These are phyloP conservation scores for Stevia rebaudiana DNA, from an alignment of 140 eudicot species.

Conservation along the genomic window DNA sequence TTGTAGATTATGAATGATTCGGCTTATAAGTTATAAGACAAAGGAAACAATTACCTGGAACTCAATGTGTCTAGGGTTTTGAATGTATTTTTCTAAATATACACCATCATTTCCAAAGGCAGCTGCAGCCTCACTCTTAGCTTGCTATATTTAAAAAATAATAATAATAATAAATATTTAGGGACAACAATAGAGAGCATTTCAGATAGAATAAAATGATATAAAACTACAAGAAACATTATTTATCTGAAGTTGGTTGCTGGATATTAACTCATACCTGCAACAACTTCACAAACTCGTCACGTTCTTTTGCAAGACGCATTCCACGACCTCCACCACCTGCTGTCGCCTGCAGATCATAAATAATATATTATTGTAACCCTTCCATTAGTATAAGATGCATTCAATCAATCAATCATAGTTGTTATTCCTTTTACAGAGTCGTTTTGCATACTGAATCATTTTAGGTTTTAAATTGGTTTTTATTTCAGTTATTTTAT, in stretches of 20 bases:
- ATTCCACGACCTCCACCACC: constrained; percentile 99
- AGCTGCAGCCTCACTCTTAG: constrained; percentile 99
- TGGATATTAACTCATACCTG: constrained; percentile 42
- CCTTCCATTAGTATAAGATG: constrained; percentile 6
- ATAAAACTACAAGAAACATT: neutral
- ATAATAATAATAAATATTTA: constrained; percentile 5
- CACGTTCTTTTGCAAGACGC: constrained; percentile 69
- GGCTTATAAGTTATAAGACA: constrained; percentile 8
- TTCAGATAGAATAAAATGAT: constrained; percentile 1
- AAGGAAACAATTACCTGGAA: constrained; percentile 63
- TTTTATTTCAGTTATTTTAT: constrained; percentile 3
- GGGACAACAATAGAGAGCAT: constrained; percentile 10
- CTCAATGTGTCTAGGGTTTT: constrained; percentile 96
- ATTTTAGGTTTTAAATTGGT: too few species aligned
- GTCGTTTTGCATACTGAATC: too few species aligned
- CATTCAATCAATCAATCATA: too few species aligned
- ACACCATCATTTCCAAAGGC: constrained; percentile 99
- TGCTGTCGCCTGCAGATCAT: constrained; percentile 81
- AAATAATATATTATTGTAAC: neutral
- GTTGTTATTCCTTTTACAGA: neutral
- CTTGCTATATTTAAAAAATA: constrained; percentile 47
- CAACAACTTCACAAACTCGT: constrained; percentile 60
- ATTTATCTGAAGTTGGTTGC: neutral
- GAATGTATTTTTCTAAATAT: constrained; percentile 84
- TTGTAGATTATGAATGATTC: constrained; percentile 13